Evolutionary conservation across 192 early-diverging fungal genomes (phyloP), one percentile per base, ranked within the genome.

Genomic region (Dissophora ornata): DNA sequence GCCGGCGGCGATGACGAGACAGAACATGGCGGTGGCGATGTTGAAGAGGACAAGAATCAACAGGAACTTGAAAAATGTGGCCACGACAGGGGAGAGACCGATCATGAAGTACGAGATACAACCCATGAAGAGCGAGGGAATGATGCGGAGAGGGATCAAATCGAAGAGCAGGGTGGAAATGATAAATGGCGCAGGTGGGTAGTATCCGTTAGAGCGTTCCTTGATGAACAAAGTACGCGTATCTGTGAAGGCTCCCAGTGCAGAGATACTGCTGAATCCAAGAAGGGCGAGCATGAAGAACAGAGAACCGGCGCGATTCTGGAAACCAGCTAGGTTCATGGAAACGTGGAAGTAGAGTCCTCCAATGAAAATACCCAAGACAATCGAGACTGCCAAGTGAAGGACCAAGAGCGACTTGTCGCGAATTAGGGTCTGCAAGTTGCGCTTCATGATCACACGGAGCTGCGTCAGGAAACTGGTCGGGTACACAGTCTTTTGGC

Each of bases 91-190:
- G 9, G 84, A 82, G 57, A 87, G 82, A 24, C 91, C 90, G 53
- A 92, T 89, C 90, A 93, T 90, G 33, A 75, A 90, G 65, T 90
- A 93, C 12, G 85, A 77, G 52, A 91, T 86, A 4, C 86, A 73
- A 8, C 89, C 86, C 86, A 90, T 87, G 32, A 89, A 56, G 16
- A 90, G 28, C 4, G 89, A 81, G 1, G 92, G 92, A 19, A 93
- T 22, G 11, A 92, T 80, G 24, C 92, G 74, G 6, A 93, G 68
- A 0, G 92, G 90, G 18, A 93, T 54, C n/a, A 90, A 60, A 49
- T 93, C 92, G 60, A 92, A 89, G 16, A 93, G 28, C 21, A 92
- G 46, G 57, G 85, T 86, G 7, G 89, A 82, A n/a, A 88, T 42
- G 65, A 89, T 89, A 52, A 82, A 82, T 10, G 65, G 57, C 54